These are phyloP conservation scores for Porphyrellus sp. DNA, from an alignment of 1,284 basidiomycete species.

Conservation along the genomic window DNA sequence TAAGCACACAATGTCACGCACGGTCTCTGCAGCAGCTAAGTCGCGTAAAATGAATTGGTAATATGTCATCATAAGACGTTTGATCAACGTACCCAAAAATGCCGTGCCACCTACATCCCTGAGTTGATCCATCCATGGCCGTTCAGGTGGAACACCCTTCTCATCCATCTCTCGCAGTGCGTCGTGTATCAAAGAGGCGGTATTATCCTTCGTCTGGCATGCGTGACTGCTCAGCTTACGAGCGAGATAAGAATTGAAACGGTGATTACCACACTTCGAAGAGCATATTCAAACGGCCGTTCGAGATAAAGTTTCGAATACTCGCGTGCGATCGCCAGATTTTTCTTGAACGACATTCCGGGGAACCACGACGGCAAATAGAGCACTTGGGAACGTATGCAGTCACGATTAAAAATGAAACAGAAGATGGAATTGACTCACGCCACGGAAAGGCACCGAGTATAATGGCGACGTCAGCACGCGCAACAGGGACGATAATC, in stretches of 20 bases:
- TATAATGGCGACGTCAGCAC: neutral
- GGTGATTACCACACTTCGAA: conserved; percentile 7
- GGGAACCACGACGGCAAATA: conserved; percentile 14
- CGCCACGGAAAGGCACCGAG: neutral
- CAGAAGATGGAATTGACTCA: neutral
- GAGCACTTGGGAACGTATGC: neutral
- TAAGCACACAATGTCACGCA: neutral
- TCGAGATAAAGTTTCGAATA: conserved; percentile 3
- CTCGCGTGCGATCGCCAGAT: neutral
- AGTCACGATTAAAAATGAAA: neutral
- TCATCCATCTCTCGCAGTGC: neutral
- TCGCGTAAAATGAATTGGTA: neutral
- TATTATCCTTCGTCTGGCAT: neutral
- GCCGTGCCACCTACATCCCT: neutral
- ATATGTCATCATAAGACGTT: too few relatives aligned
- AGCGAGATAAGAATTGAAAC: neutral
- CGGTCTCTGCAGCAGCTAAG: neutral
- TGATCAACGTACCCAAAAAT: neutral
- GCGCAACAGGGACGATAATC: neutral
- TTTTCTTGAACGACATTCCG: conserved; percentile 13
- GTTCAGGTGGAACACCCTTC: neutral
- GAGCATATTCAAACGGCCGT: conserved; percentile 4
- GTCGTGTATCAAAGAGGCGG: neutral
- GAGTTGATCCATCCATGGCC: neutral
- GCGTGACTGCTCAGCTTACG: neutral